phyloP scores from a whole-genome alignment of 2,329 filamentous ascomycete genomes.

The Pseudocercospora eumusae region DNA sequence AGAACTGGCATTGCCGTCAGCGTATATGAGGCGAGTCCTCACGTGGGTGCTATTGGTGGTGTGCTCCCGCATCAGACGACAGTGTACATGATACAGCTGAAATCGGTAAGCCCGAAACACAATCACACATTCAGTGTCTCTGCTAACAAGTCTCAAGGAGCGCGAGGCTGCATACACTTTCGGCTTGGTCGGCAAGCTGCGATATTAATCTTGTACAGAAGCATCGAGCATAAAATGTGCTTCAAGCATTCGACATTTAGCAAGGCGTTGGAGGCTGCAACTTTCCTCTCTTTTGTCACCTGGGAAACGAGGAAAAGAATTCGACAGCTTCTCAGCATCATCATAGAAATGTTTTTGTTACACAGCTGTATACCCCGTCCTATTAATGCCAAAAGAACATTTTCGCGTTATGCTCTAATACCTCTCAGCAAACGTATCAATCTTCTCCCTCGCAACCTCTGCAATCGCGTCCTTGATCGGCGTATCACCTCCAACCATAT shows the following conservation, averaged over 20 bases:
- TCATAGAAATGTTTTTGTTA: background rate
- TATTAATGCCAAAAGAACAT: background rate
- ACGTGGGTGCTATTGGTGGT: conserved; percentile 58
- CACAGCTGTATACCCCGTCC: conserved; percentile 6
- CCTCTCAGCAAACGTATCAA: conserved; percentile 41
- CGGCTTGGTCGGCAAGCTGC: conserved; percentile 51
- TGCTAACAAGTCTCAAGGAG: conserved; percentile 41
- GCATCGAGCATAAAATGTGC: background rate
- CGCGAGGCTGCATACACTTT: conserved; percentile 53
- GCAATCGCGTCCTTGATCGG: conserved; percentile 44
- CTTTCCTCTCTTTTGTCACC: background rate
- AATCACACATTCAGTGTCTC: conserved; percentile 13
- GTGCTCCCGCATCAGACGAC: conserved; percentile 56
- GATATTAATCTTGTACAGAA: conserved; percentile 43
- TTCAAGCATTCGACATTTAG: background rate
- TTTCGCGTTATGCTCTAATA: conserved; percentile 27
- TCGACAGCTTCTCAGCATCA: conserved; percentile 10
- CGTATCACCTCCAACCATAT: conserved; percentile 47
- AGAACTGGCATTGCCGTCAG: conserved; percentile 84
- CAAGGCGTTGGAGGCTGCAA: conserved; percentile 6
- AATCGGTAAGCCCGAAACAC: conserved; percentile 37
- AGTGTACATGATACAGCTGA: conserved; percentile 63
- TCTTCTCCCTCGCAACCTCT: conserved; percentile 42
- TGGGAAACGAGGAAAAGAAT: conserved; percentile 1
- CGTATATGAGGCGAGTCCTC: conserved; percentile 69